Conservation (phyloP, 192 early-diverging fungal species). For the Coemansia reversa region DNA sequence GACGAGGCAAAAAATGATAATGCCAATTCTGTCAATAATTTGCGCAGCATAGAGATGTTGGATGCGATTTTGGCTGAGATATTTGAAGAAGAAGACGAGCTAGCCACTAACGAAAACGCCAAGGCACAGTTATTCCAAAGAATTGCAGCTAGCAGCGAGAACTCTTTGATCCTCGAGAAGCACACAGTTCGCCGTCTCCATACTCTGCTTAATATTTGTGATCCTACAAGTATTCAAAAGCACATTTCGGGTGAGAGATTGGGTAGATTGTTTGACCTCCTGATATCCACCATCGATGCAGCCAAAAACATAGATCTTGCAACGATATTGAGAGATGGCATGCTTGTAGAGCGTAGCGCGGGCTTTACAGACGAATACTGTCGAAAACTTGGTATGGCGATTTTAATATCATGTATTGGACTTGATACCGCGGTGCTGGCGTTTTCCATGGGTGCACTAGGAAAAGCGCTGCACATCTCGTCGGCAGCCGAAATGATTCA, state of each 20-base stretch:
- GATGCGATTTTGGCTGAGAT: slow-evolving; percentile 30
- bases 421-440: slow-evolving; percentile 36
- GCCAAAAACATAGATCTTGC: slow-evolving; percentile 27
- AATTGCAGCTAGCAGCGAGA: not conserved
- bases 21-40: not conserved
- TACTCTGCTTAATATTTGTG: slow-evolving; percentile 19
- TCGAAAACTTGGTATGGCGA: slow-evolving; percentile 17
- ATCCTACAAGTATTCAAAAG: slow-evolving; percentile 13
- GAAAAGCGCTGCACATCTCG: slow-evolving; percentile 26
- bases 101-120: slow-evolving; percentile 2
- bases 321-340: slow-evolving; percentile 33
- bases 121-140: slow-evolving; percentile 9
- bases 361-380: slow-evolving; percentile 25
- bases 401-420: slow-evolving; percentile 24
- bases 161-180: slow-evolving; percentile 17
- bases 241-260: slow-evolving; percentile 19
- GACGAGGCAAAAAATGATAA: not conserved
- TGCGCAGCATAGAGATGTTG: slow-evolving; percentile 11
- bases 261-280: slow-evolving; percentile 25
- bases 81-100: slow-evolving; percentile 36
- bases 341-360: slow-evolving; percentile 12
- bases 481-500: slow-evolving; percentile 38
- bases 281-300: slow-evolving; percentile 24
- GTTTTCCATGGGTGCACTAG: slow-evolving; percentile 21
- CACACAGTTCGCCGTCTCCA: slow-evolving; percentile 25